Evolutionary conservation across 192 early-diverging fungal genomes (phyloP), one percentile per base, ranked within the genome.

Genomic region (Coemansia sp.): DNA sequence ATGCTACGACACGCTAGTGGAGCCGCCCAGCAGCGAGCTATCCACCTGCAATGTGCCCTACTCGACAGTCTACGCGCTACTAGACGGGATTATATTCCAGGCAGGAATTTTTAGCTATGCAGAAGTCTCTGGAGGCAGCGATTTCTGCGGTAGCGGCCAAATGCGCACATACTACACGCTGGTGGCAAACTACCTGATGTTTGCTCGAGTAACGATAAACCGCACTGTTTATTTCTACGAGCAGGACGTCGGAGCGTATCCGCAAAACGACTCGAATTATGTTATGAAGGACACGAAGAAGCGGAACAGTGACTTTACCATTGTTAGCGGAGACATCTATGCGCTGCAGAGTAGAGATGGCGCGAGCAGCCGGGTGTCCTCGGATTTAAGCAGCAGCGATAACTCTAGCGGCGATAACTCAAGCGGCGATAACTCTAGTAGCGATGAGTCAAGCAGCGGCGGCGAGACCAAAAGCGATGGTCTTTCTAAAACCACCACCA

Each of bases 41-140:
- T 30, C 57, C 2, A 14, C 32, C 1, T 71, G 69, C 23, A 52
- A 39, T 8, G 57, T 59, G 34, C 62, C 59, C 8, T 60, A 60
- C 34, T 28, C 26, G 7, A 52, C 48, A 3, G 62, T 51, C 0
- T 71, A 71, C 46, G 61, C 53, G 0, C 12, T 39, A 4, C 45
- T 58, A 0, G 47, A 48, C 17, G 50, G 20, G 14, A 47, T 30
- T 8, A 11, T 60, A 18, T 60, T 52, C 38, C 62, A 49, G 11
- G 62, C 61, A 3, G 69, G 69, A 0, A 36, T 71, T 5, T 57
- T 64, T 17, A 71, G 69, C 57, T 50, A 64, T 12, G 53, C 53
- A 3, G 51, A 36, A 0, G 30, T 64, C 6, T n/a, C 44, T 15
- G 51, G 51, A 12, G 62, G 62, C 7, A 51, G 31, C 11, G 30